Evolutionary conservation across 164 flowering plant species (phyloP), one percentile per base, ranked within the genome.

Genomic region (Macadamia tetraphylla): DNA sequence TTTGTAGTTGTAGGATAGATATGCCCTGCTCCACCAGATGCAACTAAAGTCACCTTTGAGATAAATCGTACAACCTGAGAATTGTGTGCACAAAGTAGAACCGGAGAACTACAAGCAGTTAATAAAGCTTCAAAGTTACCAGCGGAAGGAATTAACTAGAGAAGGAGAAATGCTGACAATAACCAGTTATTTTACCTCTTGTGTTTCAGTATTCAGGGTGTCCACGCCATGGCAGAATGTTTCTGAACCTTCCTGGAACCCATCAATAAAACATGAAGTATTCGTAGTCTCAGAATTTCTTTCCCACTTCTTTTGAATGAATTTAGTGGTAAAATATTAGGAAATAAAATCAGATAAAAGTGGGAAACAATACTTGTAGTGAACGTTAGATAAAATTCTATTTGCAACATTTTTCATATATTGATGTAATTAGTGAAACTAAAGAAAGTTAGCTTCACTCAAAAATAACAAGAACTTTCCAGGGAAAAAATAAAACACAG

Each of bases 11-110:
- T 78, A 9, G 99, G 99, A 78, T 94, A 94, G 58, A 94, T 85
- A 79, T 94, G 99, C 58, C 97, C 99, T 31, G 94, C 97, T 59
- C 99, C 99, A 67, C 99, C 97, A 2, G 99, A 94, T 53, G 97
- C 97, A 65, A 94, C 94, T 64, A 94, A 81, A 64, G 90, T 92
- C 71, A 89, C 97, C 81, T 87, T 92, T 53, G 99, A 87, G 71
- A 94, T 77, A 70, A 92, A 92, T 42, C 97, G 87, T 9, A 86
- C 78, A 59, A 94, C 95, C 98, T 91, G 73, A 23, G 72, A 72
- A 29, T 32, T 48, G 2, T n/a, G 63, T 32, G 11, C 68, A 46
- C 60, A 62, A 68, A 68, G 42, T 63, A 59, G 14, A 48, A 55
- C 46, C 30, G 40, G 63, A 58, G 9, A 18, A 13, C 44, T 9